Evolutionary conservation across 768 basidiomycete genomes (phyloP).

Genomic region (Gymnopilus junonius): DNA sequence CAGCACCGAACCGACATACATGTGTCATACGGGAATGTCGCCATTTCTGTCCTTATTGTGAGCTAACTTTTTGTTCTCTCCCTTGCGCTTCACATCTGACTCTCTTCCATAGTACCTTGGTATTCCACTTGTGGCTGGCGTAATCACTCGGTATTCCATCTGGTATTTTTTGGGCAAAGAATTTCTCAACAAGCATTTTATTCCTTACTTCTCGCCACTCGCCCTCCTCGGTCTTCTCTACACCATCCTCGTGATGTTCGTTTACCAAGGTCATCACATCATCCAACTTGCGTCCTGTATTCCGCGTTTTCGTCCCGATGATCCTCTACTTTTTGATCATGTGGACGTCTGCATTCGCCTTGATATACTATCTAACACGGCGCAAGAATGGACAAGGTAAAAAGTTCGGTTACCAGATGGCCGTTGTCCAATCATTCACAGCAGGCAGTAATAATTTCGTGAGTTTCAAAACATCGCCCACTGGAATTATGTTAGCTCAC

Average conservation of each 20-base stretch:
- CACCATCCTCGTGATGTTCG: slow-evolving; percentile 80
- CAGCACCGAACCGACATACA: slow-evolving; percentile 39
- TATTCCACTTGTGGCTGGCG: slow-evolving; percentile 74
- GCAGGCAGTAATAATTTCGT: slow-evolving; percentile 82
- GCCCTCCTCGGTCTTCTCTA: slow-evolving; percentile 80
- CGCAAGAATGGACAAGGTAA: slow-evolving; percentile 24
- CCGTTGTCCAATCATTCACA: slow-evolving; percentile 80
- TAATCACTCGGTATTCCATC: slow-evolving; percentile 64
- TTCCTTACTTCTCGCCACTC: slow-evolving; percentile 69
- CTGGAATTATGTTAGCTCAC: not conserved
- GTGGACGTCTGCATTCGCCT: slow-evolving; percentile 66
- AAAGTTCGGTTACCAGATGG: slow-evolving; percentile 64
- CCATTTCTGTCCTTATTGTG: slow-evolving; percentile 73
- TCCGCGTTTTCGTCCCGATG: slow-evolving; percentile 84
- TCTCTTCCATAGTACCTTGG: slow-evolving; percentile 66
- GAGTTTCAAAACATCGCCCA: slow-evolving; percentile 20
- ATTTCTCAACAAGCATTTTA: slow-evolving; percentile 60
- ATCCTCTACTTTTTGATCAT: slow-evolving; percentile 81
- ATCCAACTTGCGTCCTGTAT: slow-evolving; percentile 76
- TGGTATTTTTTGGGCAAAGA: slow-evolving; percentile 46
- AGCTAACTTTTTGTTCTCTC: slow-evolving; percentile 30
- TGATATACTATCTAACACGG: slow-evolving; percentile 53
- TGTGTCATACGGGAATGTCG: slow-evolving; percentile 62
- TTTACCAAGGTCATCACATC: slow-evolving; percentile 70
- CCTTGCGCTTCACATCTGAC: not conserved